Evolutionary conservation across 2,329 filamentous ascomycete genomes (phyloP), one percentile per base, ranked within the genome.

Genomic region (Cercospora beticola): DNA sequence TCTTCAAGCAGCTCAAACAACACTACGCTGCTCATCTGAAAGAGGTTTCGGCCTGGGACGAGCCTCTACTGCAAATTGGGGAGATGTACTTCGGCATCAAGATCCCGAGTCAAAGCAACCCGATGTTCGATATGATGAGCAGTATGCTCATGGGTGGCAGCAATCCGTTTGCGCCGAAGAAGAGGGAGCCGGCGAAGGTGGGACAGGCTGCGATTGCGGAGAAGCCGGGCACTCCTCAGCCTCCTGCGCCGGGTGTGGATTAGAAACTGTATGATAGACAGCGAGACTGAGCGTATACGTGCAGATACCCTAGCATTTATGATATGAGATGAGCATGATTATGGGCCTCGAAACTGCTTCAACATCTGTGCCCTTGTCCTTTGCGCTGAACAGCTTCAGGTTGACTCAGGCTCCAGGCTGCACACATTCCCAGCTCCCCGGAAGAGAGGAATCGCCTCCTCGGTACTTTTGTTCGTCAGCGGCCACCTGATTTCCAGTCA

Each of bases 41-140:
- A 75, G 94, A 98, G 74, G 84, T 89, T 0, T 49, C 85, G 21
- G 66, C 72, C 12, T 98, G 94, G 94, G 88, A 89, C 36, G 93
- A 85, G 69, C 86, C 92, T 26, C 83, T 99, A 69, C 90, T 93
- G 74, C 89, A 92, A 79, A 90, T 99, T 75, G 94, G 91, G 60
- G 94, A 99, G 83, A 94, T 97, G 88, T 99, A 98, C 84, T 99
- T 99, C 82, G 89, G 89, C 40, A 96, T 99, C 79, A 88, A 89
- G 82, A 90, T 93, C 77, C 94, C 94, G 58, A 87, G 91, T 76
- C 93, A 97, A 83, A 91, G 90, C 72, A 98, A 98, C 80, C 94
- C 94, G 3, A 84, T 99, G 80, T 88, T 98, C 81, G 95, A 99
- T 79, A 98, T 99, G 94, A 96, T 99, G 92, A 94, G 93, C 59